Percentiles rank a stretch among this genome's conserved stretches.
phyloP scores from a whole-genome alignment of 2,329 filamentous ascomycete genomes.

The Incumbomyces delicatus region DNA sequence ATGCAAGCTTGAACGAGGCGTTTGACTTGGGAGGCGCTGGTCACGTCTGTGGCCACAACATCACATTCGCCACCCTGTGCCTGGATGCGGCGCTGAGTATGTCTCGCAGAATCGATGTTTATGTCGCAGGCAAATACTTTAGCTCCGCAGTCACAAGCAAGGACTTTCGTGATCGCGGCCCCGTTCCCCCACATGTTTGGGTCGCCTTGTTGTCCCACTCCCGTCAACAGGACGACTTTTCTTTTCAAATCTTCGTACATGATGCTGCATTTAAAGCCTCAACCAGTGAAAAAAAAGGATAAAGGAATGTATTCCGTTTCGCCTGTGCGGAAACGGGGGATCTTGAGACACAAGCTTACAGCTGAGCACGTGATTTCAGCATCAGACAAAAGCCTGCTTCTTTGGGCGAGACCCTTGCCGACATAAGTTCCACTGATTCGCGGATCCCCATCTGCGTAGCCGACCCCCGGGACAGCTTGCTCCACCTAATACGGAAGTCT shows the following conservation, averaged over 20 bases:
- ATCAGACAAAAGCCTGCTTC: too few species aligned
- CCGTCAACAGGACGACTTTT: conserved; percentile 13
- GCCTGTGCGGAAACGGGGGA: too few species aligned
- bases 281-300: too few species aligned
- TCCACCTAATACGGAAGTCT: too few species aligned
- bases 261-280: too few species aligned
- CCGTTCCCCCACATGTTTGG: conserved; percentile 41
- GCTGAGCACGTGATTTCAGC: too few species aligned
- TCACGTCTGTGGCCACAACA: conserved; percentile 42
- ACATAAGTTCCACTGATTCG: too few species aligned
- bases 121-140: conserved; percentile 43
- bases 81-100: conserved; percentile 32
- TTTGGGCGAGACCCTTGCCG: too few species aligned
- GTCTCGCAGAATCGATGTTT: conserved; percentile 31
- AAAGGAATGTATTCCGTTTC: too few species aligned
- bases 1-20: conserved; percentile 44
- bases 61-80: conserved; percentile 27
- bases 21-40: conserved; percentile 43
- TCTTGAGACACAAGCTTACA: too few species aligned
- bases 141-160: conserved; percentile 42
- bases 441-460: too few species aligned
- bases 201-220: conserved; percentile 12
- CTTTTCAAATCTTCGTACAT: conserved; percentile 11
- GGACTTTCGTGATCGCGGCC: conserved; percentile 37
- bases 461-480: too few species aligned